Conservation (phyloP, 1,139 yeast genomes). For the Geotrichum macrosporum region DNA sequence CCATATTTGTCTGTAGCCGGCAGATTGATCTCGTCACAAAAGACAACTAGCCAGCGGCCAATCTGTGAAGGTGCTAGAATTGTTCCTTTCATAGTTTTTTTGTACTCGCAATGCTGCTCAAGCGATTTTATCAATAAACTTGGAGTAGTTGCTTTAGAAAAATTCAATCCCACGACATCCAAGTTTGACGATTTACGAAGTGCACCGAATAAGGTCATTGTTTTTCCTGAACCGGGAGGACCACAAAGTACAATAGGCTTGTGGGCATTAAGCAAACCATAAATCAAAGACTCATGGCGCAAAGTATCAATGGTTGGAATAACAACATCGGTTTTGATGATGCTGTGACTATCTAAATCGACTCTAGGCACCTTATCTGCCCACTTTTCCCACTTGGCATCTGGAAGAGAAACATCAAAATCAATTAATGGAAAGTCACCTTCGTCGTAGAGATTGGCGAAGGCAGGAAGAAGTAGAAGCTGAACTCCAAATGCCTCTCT, state of each 20-base stretch:
- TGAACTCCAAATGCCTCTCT: constrained; percentile 42
- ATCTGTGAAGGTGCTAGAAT: constrained; percentile 55
- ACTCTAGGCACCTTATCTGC: constrained; percentile 43
- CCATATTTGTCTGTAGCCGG: constrained; percentile 74
- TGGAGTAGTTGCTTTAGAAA: constrained; percentile 78
- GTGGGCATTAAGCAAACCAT: constrained; percentile 54
- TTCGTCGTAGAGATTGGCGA: constrained; percentile 25
- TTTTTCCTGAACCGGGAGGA: constrained; percentile 97
- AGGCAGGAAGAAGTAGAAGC: constrained; percentile 33
- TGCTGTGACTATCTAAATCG: constrained; percentile 60
- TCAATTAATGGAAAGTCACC: constrained; percentile 38
- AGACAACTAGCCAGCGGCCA: constrained; percentile 75
- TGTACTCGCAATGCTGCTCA: constrained; percentile 69
- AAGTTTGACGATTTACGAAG: constrained; percentile 54
- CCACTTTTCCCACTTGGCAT: constrained; percentile 51
- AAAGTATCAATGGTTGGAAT: constrained; percentile 79
- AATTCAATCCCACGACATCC: constrained; percentile 67
- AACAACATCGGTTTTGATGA: constrained; percentile 58
- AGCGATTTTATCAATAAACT: constrained; percentile 57
- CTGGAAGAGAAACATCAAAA: constrained; percentile 46
- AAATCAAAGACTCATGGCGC: constrained; percentile 60
- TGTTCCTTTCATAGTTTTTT: constrained; percentile 49
- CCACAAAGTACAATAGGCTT: constrained; percentile 76
- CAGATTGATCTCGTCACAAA: constrained; percentile 88
- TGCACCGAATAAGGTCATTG: constrained; percentile 79